Evolutionary conservation across 495 filamentous ascomycete species (phyloP), one percentile per base, ranked within the genome.

Genomic region (Collariella sp.): DNA sequence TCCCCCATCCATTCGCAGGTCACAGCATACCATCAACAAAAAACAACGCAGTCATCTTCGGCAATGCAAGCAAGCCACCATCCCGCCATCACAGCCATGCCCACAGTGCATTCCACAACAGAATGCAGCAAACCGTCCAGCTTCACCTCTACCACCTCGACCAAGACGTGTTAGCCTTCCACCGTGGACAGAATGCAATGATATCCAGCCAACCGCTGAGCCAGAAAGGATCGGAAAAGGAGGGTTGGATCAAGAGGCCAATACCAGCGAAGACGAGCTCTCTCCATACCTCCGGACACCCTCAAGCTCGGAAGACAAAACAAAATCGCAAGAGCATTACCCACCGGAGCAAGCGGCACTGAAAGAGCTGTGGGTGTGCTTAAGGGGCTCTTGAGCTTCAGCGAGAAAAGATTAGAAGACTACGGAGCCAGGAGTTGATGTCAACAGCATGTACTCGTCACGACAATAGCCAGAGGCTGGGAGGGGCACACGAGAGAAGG

Each of bases 321-420:
- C 13, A 29, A 29, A 23, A 5, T 12, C 7, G 23, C 13, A 29
- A 13, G n/a, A 23, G 13, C 9, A 41, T 6, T 7, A 50, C 6
- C 48, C 52, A 26, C 3, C 19, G 43, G 43, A 52, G 16, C 22
- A 40, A 35, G 29, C 2, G 1, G 55, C 55, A 1, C 43, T 57
- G 42, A 42, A 19, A 35, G 55, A 57, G 36, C 31, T 57, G 22
- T 36, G 42, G 42, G 55, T 1, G 36, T 41, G 7, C 29, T 57
- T 16, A 49, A 57, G 7, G 49, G 19, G 13, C 12, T 57, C 0
- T 24, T 57, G 9, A 46, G 40, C 13, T 47, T 47, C 0, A 35
- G 35, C 26, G 26, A 9, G 2, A 39, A 3, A 13, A 20, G 16
- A 5, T n/a, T 46, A 34, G 33, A 18, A 12, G 53, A 49, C 13